Base-by-base conservation (phyloP, 2,329 filamentous ascomycete species). In the Ophiobolus disseminans region DNA sequence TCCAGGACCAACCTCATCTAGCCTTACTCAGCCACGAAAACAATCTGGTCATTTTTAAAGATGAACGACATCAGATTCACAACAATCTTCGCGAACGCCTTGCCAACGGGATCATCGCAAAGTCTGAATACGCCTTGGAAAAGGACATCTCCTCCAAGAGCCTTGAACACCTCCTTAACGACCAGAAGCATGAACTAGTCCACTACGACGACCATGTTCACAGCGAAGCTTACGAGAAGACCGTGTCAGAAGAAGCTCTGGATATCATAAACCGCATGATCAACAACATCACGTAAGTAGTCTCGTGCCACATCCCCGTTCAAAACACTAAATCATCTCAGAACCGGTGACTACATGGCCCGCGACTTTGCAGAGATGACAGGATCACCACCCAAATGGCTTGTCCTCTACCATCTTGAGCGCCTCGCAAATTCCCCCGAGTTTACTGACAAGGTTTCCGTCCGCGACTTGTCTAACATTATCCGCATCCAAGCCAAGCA, bases 351-450 rank as follows among this genome's bases (percentile, higher is more conserved):
- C 48, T 40, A 34, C n/a, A n/a, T 5, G 2, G 13, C 67, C 10
- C 41, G 47, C 23, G 35, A 55, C 16, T 17, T 39, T 5, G 25
- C 22, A 25, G 17, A 45, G 13, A 26, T 70, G 4, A 50, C 55
- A 13, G 63, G 63, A 3, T 45, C 40, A 9, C 65, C 68, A 7
- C 66, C 68, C 9, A 25, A 26, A 28, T 70, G 65, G 63, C 62
- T 62, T 20, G 54, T 65, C 26, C 45, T 45, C 11, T 49, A 43
- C 9, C 47, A 32, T 26, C 11, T 66, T 9, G 26, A 62, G 5
- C 31, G 25, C 7, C n/a, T 57, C 8, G n/a, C 60, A 13, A 35
- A 51, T 1, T 40, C 41, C 0, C 23, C 41, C 17, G 37, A 56
- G 19, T 20, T 64, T 9, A 20, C 25, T 2, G 54, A 52, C 4